Percentiles rank a stretch among this genome's conserved stretches.
Conservation (phyloP, 2,329 filamentous ascomycete genomes). For the Calonectria pauciramosa region DNA sequence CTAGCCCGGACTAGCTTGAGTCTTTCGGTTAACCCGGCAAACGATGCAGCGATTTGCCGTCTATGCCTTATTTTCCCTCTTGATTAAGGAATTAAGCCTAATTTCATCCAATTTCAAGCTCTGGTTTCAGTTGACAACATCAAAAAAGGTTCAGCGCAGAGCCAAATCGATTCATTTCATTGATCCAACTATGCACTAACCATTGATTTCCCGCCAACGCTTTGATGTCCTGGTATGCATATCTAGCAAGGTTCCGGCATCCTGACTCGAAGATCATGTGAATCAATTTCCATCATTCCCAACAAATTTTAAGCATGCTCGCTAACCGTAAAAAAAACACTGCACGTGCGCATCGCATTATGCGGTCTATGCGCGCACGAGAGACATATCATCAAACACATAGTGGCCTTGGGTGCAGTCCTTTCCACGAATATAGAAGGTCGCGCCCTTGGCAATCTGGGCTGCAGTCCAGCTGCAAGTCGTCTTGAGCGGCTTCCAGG, state of each 20-base stretch:
- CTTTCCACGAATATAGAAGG: not conserved
- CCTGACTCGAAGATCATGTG: not conserved
- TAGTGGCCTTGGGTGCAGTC: not conserved
- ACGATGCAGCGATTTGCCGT: not conserved
- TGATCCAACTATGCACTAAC: not conserved
- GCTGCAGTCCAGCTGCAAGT: not conserved
- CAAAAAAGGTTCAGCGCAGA: not conserved
- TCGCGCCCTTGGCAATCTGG: not conserved
- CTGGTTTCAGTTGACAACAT: not conserved
- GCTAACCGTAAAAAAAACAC: not conserved
- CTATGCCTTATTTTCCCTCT: not conserved
- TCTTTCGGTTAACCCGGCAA: not conserved
- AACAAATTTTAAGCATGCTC: not conserved
- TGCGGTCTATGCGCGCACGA: not conserved
- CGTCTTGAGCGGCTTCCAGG: not conserved
- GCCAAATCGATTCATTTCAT: not conserved
- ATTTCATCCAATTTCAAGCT: not conserved
- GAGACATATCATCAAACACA: not conserved
- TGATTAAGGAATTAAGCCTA: not conserved
- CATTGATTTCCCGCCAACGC: not conserved
- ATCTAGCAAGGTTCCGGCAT: not conserved
- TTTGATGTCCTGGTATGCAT: not conserved
- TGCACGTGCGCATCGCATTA: not conserved
- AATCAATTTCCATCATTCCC: not conserved
- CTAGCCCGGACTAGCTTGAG: not conserved